Percentiles rank a stretch among this genome's conserved stretches.
phyloP scores from a whole-genome alignment of 2,329 filamentous ascomycete species.

The Penicillium sp. region DNA sequence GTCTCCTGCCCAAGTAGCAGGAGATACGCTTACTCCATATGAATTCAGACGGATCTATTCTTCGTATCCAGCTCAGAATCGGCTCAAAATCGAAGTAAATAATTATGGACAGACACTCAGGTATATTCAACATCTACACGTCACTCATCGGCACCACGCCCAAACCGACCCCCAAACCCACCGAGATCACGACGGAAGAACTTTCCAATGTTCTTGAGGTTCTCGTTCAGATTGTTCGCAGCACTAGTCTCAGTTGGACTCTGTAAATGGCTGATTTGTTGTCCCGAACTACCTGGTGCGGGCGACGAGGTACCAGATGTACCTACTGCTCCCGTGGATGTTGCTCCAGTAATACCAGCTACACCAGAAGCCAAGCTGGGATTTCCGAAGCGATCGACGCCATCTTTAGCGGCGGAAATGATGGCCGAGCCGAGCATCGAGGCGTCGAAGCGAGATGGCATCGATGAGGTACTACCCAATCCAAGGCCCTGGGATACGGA shows the following conservation, averaged over 20 bases:
- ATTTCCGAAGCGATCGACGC: constrained; percentile 73
- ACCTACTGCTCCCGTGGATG: constrained; percentile 31
- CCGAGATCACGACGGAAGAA: constrained; percentile 91
- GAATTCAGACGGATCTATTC: background rate
- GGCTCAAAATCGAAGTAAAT: background rate
- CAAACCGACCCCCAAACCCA: constrained; percentile 71
- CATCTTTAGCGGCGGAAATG: constrained; percentile 83
- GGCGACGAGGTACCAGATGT: constrained; percentile 27
- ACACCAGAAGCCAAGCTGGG: constrained; percentile 45
- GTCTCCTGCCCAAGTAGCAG: no score
- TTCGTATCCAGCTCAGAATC: background rate
- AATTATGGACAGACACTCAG: background rate
- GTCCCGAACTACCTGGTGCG: constrained; percentile 19
- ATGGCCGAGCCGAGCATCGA: constrained; percentile 81
- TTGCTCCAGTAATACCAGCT: constrained; percentile 29
- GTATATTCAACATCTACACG: background rate
- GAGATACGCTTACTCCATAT: background rate
- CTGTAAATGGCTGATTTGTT: constrained; percentile 21
- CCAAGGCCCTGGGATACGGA: constrained; percentile 51
- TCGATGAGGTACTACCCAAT: constrained; percentile 42
- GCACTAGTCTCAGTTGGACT: constrained; percentile 33
- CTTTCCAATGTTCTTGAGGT: constrained; percentile 91
- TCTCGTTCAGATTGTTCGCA: constrained; percentile 81
- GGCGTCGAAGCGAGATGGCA: constrained; percentile 71
- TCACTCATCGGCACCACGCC: constrained; percentile 34